Evolutionary conservation across 495 filamentous ascomycete species (phyloP).

Genomic region (Penicillium parvum): DNA sequence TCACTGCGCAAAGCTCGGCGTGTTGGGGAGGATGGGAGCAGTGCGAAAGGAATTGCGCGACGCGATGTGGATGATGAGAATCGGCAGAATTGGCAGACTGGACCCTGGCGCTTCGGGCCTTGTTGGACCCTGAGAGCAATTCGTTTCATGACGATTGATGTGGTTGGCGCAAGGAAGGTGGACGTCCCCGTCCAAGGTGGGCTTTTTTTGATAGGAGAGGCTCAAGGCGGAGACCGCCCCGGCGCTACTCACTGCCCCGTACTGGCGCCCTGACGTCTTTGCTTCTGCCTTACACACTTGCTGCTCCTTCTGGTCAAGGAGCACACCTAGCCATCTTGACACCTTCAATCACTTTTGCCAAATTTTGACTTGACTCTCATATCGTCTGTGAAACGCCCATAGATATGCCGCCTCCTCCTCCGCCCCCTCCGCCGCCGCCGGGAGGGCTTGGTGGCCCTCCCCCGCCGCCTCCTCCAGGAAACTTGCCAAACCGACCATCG

Average conservation of each 20-base stretch:
- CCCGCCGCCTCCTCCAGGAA: slow-evolving; percentile 57
- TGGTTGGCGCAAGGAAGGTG: slow-evolving; percentile 3
- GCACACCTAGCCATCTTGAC: slow-evolving; percentile 9
- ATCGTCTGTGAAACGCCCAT: slow-evolving; percentile 5
- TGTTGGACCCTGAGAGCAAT: slow-evolving; percentile 28
- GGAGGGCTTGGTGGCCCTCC: slow-evolving; percentile 64
- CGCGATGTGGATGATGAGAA: slow-evolving; percentile 20
- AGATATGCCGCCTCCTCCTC: slow-evolving; percentile 64
- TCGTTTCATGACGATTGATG: slow-evolving; percentile 29
- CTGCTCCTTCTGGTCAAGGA: slow-evolving; percentile 20
- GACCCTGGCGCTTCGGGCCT: slow-evolving; percentile 17
- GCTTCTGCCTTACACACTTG: slow-evolving; percentile 20
- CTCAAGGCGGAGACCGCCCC: slow-evolving; percentile 27
- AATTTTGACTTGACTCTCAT: slow-evolving; percentile 1
- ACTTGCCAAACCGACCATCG: slow-evolving; percentile 44
- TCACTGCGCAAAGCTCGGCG: slow-evolving; percentile 5
- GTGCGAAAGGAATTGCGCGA: slow-evolving; percentile 21
- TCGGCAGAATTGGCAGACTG: slow-evolving; percentile 41
- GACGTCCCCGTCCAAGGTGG: not conserved
- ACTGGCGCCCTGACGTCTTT: slow-evolving; percentile 27
- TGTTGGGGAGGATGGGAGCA: slow-evolving; percentile 7
- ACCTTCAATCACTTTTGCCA: too few relatives aligned
- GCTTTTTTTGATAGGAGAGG: slow-evolving; percentile 20
- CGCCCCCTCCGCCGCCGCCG: slow-evolving; percentile 63
- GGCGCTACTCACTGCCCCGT: slow-evolving; percentile 23